These are phyloP conservation scores for Canna indica DNA, from an alignment of 176 grass and related monocot species.

Conservation along the genomic window DNA sequence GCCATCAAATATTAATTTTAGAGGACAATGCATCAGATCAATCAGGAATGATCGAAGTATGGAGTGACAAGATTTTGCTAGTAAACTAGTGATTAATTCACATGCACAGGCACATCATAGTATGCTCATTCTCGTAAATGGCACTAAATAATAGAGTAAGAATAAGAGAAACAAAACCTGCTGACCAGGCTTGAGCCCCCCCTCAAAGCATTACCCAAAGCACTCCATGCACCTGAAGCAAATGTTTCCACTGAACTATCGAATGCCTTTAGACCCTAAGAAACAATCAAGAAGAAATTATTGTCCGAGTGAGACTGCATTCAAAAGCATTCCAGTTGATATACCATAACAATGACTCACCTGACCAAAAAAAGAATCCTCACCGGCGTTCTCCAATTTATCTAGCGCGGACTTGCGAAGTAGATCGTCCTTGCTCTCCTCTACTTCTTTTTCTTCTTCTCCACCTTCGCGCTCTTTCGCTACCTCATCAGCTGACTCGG, in stretches of 20 bases:
- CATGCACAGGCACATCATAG: not conserved
- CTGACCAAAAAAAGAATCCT: conserved; percentile 84
- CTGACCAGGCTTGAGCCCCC: conserved; percentile 67
- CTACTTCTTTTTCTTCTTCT: conserved; percentile 15
- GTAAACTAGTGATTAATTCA: not conserved
- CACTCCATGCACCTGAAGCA: conserved; percentile 68
- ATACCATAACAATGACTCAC: conserved; percentile 23
- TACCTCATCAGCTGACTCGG: not conserved
- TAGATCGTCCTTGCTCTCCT: conserved; percentile 20
- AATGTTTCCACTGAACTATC: conserved; percentile 84
- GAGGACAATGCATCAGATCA: not conserved
- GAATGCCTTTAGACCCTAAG: conserved; percentile 72
- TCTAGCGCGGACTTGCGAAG: conserved; percentile 47
- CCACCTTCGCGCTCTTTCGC: conserved; percentile 16
- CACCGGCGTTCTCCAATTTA: conserved; percentile 71
- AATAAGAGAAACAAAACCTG: conserved; percentile 30
- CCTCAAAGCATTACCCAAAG: conserved; percentile 72
- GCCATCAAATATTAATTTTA: not conserved
- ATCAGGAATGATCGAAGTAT: not conserved
- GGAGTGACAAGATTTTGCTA: not conserved
- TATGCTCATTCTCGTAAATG: not conserved
- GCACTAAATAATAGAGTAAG: not conserved
- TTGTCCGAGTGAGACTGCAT: not conserved
- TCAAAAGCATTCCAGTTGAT: not conserved
- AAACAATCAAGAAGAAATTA: conserved; percentile 6